A percentile compares a stretch with the other conserved stretches of the same genome.
Conservation (phyloP, 768 basidiomycete species). For the Lentinula boryana region DNA sequence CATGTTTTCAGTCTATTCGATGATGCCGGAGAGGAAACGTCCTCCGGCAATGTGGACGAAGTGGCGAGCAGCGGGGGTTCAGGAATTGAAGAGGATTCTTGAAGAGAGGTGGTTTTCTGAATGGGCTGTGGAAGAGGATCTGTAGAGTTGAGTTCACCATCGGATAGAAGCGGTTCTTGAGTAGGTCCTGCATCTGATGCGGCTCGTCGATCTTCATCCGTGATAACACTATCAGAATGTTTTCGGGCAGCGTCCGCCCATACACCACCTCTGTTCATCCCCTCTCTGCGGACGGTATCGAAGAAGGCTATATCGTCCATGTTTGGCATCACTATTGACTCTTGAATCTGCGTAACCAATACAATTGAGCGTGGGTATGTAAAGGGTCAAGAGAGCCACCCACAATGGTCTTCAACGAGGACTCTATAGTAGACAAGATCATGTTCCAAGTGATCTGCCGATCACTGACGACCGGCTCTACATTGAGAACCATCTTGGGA, state of each 20-base stretch:
- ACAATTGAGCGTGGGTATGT: not conserved
- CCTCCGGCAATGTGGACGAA: not conserved
- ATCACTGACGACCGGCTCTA: slow-evolving; percentile 92
- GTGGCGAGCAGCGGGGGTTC: not conserved
- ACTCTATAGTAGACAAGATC: slow-evolving; percentile 87
- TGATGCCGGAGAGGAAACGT: slow-evolving; percentile 3
- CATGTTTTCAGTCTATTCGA: slow-evolving; percentile 44
- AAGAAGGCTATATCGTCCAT: slow-evolving; percentile 99
- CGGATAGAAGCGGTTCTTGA: not conserved
- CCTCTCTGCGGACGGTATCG: slow-evolving; percentile 48
- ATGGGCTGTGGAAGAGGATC: not conserved
- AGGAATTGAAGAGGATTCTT: slow-evolving; percentile 3
- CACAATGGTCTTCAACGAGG: slow-evolving; percentile 84
- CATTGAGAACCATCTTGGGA: slow-evolving; percentile 82
- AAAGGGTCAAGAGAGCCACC: slow-evolving; percentile 15
- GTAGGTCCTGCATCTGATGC: not conserved
- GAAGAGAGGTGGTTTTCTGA: not conserved
- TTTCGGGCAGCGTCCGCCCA: slow-evolving; percentile 70
- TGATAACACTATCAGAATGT: slow-evolving; percentile 9
- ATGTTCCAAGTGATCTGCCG: slow-evolving; percentile 92
- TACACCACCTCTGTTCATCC: slow-evolving; percentile 77
- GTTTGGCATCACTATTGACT: slow-evolving; percentile 92
- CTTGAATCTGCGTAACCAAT: slow-evolving; percentile 59
- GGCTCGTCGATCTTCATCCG: slow-evolving; percentile 1
- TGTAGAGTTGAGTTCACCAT: not conserved